These are phyloP conservation scores for Neotropicomus parvogracilis DNA, from an alignment of 1,284 basidiomycete genomes.

Conservation along the genomic window DNA sequence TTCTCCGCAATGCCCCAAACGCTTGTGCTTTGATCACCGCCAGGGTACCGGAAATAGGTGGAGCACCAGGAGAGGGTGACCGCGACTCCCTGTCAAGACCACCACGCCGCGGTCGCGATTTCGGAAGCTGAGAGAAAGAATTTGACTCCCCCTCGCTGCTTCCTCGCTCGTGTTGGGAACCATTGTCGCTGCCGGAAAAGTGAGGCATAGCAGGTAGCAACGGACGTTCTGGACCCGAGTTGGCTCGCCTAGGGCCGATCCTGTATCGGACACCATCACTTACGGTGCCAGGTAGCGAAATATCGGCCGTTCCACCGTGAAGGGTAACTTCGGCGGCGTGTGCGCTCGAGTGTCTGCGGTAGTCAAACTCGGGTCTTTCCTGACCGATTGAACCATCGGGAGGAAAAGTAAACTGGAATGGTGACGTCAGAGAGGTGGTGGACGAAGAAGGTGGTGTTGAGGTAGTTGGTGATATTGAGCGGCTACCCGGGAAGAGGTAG, in stretches of 20 bases:
- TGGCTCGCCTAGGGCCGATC: constrained; percentile 46
- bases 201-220: constrained; percentile 49
- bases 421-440: constrained; percentile 57
- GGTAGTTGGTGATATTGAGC: constrained; percentile 66
- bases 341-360: constrained; percentile 51
- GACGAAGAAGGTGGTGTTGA: constrained; percentile 67
- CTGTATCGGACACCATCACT: constrained; percentile 60
- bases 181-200: constrained; percentile 50
- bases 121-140: constrained; percentile 40
- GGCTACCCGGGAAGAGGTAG: constrained; percentile 64
- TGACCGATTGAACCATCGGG: constrained; percentile 48
- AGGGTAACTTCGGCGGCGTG: constrained; percentile 59
- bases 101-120: constrained; percentile 43
- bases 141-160: constrained; percentile 54
- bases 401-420: constrained; percentile 61
- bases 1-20: constrained; percentile 76
- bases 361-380: constrained; percentile 62
- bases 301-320: constrained; percentile 68
- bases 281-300: constrained; percentile 50
- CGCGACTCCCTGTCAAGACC: constrained; percentile 51
- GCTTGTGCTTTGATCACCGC: constrained; percentile 85
- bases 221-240: constrained; percentile 48
- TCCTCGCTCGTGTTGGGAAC: constrained; percentile 50
- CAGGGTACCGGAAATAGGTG: constrained; percentile 70
- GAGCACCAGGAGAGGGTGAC: constrained; percentile 65